Evolutionary conservation across 2,329 filamentous ascomycete species (phyloP), one percentile per base, ranked within the genome.

Genomic region (Neofusicoccum ribis): DNA sequence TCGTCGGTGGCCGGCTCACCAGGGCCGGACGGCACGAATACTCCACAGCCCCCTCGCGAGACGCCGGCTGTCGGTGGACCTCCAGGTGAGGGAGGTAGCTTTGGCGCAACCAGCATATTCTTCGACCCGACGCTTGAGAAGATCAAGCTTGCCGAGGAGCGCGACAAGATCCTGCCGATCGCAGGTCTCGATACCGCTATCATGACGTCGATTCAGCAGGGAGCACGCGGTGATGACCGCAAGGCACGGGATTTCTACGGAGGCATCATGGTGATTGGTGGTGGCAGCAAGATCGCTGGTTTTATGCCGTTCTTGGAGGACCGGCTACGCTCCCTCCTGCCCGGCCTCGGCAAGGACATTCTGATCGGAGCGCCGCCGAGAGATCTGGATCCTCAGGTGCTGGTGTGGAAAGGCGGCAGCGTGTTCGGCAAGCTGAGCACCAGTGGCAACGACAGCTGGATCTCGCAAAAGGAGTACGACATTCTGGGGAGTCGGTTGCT

Each of bases 361-460:
- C 81, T 89, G 67, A 86, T 90, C 27, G 87, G 86, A 1, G 83
- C 85, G 20, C 88, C 88, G n/a, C 95, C 95, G 0, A 85, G 94
- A 72, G 95, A 99, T 72, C 90, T 99, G 81, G 95, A 99, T 78
- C 92, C 95, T 67, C 93, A 97, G 79, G 93, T 98, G n/a, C 91
- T 98, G 62, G 89, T 90, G 8, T 99, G 95, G 95, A 99, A 99
- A 84, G 95, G 95, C 3, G 95, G 92, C 0, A 97, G 93, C 75
- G 93, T 99, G 15, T 99, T 97, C 82, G 93, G 92, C 2, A 93
- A 96, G 80, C 81, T 98, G 70, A 86, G 89, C 67, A 82, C 82
- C 51, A 93, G 92, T 67, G 77, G 77, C 15, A 98, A 98, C 79
- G 95, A 99, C 77, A 95, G 91, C 72, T 99, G 95, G 95, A 92